Conservation (phyloP, 2,329 filamentous ascomycete genomes). For the Monilinia polystroma region DNA sequence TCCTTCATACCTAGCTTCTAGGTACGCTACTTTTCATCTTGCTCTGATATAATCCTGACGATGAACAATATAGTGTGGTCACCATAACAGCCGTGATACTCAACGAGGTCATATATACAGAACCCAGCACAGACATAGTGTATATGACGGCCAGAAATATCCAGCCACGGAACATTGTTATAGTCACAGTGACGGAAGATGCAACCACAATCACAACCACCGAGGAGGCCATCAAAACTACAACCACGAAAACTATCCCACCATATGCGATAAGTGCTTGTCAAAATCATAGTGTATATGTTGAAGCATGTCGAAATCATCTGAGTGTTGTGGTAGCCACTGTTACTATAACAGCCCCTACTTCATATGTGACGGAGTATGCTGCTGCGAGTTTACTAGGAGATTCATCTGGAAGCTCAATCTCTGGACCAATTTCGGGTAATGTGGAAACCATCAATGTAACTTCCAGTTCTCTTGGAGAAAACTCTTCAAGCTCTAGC, state of each 20-base stretch:
- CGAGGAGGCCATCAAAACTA: neutral
- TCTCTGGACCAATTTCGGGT: neutral
- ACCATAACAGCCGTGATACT: slow-evolving; percentile 1
- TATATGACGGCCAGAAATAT: slow-evolving; percentile 1
- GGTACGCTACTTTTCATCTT: neutral
- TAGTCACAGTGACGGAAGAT: slow-evolving; percentile 1
- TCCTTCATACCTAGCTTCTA: slow-evolving; percentile 13
- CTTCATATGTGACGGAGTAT: slow-evolving; percentile 12
- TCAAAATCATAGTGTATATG: slow-evolving; percentile 9
- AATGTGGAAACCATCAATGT: neutral
- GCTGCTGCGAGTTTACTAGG: neutral
- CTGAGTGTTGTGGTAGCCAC: slow-evolving; percentile 4
- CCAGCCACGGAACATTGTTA: neutral
- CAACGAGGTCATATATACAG: slow-evolving; percentile 7
- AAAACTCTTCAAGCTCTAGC: neutral
- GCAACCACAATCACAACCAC: slow-evolving; percentile 10
- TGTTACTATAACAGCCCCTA: slow-evolving; percentile 1
- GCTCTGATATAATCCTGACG: neutral
- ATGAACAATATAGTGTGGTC: neutral
- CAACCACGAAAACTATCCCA: neutral
- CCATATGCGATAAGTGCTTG: slow-evolving; percentile 7
- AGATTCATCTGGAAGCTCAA: neutral
- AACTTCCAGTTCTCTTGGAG: neutral
- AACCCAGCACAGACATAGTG: slow-evolving; percentile 8
- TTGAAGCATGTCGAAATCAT: slow-evolving; percentile 7